Evolutionary conservation across 176 grass and related monocot genomes (phyloP).

Genomic region (Hordeum vulgare): DNA sequence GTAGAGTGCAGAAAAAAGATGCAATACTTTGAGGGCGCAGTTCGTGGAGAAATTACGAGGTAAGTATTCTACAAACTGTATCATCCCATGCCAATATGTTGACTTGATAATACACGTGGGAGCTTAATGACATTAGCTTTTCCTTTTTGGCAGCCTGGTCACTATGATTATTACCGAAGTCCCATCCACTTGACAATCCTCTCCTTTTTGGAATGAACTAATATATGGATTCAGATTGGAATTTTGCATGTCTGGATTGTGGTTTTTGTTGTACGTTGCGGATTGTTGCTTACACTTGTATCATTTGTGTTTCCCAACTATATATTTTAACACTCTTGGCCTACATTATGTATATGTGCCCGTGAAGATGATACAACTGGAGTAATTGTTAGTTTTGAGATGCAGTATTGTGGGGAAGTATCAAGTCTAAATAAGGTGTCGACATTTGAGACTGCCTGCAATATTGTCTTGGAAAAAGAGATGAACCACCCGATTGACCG

Average conservation of each 20-base stretch:
- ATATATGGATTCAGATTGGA: not conserved
- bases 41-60: not conserved
- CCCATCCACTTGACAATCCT: not conserved
- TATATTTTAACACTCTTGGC: not conserved
- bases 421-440: not conserved
- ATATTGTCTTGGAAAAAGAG: not conserved
- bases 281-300: not conserved
- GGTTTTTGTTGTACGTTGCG: not conserved
- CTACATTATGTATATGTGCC: not conserved
- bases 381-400: not conserved
- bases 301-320: not conserved
- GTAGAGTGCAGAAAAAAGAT: slow-evolving; percentile 11
- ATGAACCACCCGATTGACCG: not conserved
- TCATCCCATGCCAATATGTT: not conserved
- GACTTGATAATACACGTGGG: not conserved
- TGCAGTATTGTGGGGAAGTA: not conserved
- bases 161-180: not conserved
- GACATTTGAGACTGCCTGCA: too few species aligned
- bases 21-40: not conserved
- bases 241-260: not conserved
- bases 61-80: not conserved
- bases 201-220: not conserved
- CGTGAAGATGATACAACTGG: not conserved
- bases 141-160: slow-evolving; percentile 3
- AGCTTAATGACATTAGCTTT: not conserved